Base-by-base conservation (phyloP, 75 land plant genomes). In the Picea glauca region DNA sequence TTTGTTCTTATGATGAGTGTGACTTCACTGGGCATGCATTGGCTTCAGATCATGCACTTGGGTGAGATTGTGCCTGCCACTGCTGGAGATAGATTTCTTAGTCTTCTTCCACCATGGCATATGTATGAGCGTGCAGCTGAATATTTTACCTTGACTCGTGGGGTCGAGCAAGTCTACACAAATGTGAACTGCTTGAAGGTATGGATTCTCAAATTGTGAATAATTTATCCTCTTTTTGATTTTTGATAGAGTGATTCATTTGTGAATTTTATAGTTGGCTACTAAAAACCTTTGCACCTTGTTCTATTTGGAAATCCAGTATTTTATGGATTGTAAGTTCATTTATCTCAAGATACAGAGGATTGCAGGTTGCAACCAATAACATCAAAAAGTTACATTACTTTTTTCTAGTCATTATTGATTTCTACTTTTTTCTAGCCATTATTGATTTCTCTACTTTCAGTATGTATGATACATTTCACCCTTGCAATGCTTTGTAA, bases 81-180 rank as follows among this genome's bases (percentile, higher is more conserved):
- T 76, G 80, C 91, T 74, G 91, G 98, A 38, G 93, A 92, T 68
- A 86, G 87, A 72, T 96, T 96, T 78, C 80, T 96, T 46, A 95
- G 93, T 64, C 85, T 95, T 85, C 94, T 93, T 80, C 98, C 98
- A 61, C 87, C 98, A 54, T 95, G 98, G 98, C 98, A 95, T 87
- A 91, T 86, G 67, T 95, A 95, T 90, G 98, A 95, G 72, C 91
- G 98, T 26, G 87, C 96, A n/a, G 85, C 82, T 66, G 96, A 93
- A 77, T 95, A 95, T 84, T 95, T 93, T 81, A 88, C 78, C 70
- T 87, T 95, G 35, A 83, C 97, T 13, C 78, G 77, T 84, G 98
- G 98, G 58, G 38, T 86, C 54, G 87, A 91, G 80, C 94, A 91
- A 84, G 88, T 91, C 32, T 95, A 93, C 80, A 93, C 98, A 54